Percentiles rank a stretch among this genome's conserved stretches.
phyloP scores from a whole-genome alignment of 257 asterid species.

The Solanum neorickii region DNA sequence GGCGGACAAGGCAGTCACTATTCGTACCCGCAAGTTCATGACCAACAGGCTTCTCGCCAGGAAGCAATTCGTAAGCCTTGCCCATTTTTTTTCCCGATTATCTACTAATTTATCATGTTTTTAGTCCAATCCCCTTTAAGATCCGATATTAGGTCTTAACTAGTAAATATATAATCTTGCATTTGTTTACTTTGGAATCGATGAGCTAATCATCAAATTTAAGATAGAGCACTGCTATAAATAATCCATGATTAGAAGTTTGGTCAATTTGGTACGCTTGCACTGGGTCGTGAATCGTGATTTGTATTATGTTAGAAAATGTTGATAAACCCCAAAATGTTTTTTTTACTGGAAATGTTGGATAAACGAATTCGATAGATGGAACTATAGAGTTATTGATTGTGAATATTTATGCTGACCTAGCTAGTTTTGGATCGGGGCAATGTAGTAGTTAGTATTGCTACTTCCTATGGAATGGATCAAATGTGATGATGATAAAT shows the following conservation, averaged over 20 bases:
- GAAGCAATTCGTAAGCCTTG: slow-evolving; percentile 5
- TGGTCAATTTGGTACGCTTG: background rate
- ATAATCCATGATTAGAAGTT: background rate
- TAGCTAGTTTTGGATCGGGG: background rate
- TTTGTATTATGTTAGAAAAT: background rate
- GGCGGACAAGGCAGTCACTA: slow-evolving; percentile 13
- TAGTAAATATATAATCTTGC: background rate
- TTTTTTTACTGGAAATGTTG: background rate
- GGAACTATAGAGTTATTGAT: background rate
- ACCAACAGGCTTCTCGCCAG: slow-evolving; percentile 10
- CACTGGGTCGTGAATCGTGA: background rate
- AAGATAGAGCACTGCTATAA: background rate
- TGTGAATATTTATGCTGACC: background rate
- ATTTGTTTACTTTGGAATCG: background rate
- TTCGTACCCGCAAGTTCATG: slow-evolving; percentile 14
- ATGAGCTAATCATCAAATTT: background rate
- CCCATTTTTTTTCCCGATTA: background rate
- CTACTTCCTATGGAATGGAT: background rate
- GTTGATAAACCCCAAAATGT: background rate
- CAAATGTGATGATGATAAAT: background rate
- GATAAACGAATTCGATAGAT: background rate
- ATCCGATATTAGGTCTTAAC: background rate
- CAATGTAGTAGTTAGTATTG: background rate
- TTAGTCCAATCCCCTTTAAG: background rate
- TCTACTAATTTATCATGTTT: background rate